Percentiles rank a stretch among this genome's conserved stretches.
Conservation (phyloP, 2,329 filamentous ascomycete genomes). For the Beauveria brongniartii region DNA sequence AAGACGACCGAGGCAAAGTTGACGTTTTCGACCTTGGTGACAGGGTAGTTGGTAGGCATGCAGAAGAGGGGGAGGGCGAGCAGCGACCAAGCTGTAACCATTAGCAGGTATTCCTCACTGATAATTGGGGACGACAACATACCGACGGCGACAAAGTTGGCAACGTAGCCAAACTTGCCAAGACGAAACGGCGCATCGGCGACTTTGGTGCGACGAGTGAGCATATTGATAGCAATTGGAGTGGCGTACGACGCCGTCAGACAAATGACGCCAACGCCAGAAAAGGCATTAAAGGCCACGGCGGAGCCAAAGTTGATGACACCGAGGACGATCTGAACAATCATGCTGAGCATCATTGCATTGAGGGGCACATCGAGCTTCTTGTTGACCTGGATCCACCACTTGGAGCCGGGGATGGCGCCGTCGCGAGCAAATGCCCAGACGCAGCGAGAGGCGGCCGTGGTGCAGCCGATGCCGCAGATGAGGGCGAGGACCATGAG, state of each 20-base stretch:
- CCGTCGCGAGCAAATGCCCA: slow-evolving; percentile 66
- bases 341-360: slow-evolving; percentile 65
- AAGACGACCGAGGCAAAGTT: slow-evolving; percentile 75
- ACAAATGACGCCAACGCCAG: slow-evolving; percentile 61
- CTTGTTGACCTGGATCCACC: slow-evolving; percentile 54
- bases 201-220: slow-evolving; percentile 52
- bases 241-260: slow-evolving; percentile 60
- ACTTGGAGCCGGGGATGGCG: slow-evolving; percentile 54
- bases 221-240: slow-evolving; percentile 57
- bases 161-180: slow-evolving; percentile 50
- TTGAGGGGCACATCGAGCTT: slow-evolving; percentile 59
- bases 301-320: slow-evolving; percentile 62
- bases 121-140: slow-evolving; percentile 23
- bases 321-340: slow-evolving; percentile 54
- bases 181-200: slow-evolving; percentile 51
- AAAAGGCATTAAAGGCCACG: slow-evolving; percentile 66
- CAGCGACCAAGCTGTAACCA: slow-evolving; percentile 49
- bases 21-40: slow-evolving; percentile 45
- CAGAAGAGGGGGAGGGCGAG: slow-evolving; percentile 68
- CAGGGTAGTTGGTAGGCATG: slow-evolving; percentile 58
- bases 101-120: slow-evolving; percentile 9
- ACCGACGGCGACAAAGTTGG: slow-evolving; percentile 59
- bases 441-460: slow-evolving; percentile 57
- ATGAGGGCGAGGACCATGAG: slow-evolving; percentile 58
- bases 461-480: slow-evolving; percentile 63